A percentile compares a stretch with the other conserved stretches of the same genome.
Evolutionary conservation across 108 stramenopile genomes (phyloP).

Genomic region (Stephanodiscus triporus): DNA sequence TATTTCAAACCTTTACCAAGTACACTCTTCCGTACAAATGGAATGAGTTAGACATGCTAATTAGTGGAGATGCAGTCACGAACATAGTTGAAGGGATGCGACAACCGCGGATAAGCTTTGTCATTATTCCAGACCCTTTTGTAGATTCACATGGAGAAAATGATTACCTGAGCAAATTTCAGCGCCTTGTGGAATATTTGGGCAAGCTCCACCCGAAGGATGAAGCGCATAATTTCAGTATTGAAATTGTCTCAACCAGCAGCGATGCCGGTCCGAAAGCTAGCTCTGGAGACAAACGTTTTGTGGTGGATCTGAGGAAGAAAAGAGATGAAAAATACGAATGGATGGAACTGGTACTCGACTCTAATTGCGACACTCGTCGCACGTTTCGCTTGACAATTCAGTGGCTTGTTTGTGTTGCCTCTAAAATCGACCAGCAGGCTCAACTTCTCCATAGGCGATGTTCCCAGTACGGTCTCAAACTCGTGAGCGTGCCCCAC

Average conservation of each 20-base stretch:
- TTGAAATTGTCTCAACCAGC: slow-evolving; percentile 44
- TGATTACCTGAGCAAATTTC: slow-evolving; percentile 72
- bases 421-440: slow-evolving; percentile 82
- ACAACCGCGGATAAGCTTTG: slow-evolving; percentile 77
- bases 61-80: slow-evolving; percentile 74
- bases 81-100: slow-evolving; percentile 68
- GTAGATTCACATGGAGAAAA: slow-evolving; percentile 59
- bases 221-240: slow-evolving; percentile 41
- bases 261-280: slow-evolving; percentile 31
- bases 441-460: slow-evolving; percentile 79
- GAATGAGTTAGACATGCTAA: slow-evolving; percentile 85
- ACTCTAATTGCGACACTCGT: slow-evolving; percentile 70
- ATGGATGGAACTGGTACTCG: slow-evolving; percentile 81
- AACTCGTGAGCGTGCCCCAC: slow-evolving; percentile 68
- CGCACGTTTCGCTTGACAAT: slow-evolving; percentile 83
- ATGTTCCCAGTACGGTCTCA: slow-evolving; percentile 80
- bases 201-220: slow-evolving; percentile 69
- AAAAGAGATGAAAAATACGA: slow-evolving; percentile 77
- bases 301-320: slow-evolving; percentile 62
- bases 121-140: slow-evolving; percentile 71
- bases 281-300: slow-evolving; percentile 59
- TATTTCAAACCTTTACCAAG: slow-evolving; percentile 85
- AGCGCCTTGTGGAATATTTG: slow-evolving; percentile 72
- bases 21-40: slow-evolving; percentile 76
- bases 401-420: slow-evolving; percentile 89